Percentiles rank a stretch among this genome's conserved stretches.
Evolutionary conservation across 1,139 yeast species (phyloP).

Genomic region (Blastobotrys malaysiensis): DNA sequence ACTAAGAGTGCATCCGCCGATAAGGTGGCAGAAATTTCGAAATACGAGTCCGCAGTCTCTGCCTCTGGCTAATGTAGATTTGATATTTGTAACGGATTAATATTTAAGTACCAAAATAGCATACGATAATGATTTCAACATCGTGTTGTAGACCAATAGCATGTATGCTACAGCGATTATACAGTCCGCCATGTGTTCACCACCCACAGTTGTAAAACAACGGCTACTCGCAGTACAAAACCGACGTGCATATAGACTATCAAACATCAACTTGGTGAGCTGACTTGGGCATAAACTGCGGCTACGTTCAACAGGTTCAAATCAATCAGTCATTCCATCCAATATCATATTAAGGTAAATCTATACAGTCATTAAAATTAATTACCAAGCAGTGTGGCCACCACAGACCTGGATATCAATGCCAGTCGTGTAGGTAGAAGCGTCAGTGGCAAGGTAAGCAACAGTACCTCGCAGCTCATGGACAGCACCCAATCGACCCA

Average conservation of each 20-base stretch:
- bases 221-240: no score
- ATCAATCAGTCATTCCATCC: neutral
- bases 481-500: conserved; percentile 28
- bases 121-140: no score
- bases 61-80: neutral
- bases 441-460: conserved; percentile 64
- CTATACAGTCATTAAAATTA: neutral
- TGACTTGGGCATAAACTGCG: no score
- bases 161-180: no score
- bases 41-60: conserved; percentile 26
- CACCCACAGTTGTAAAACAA: no score
- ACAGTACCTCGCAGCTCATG: conserved; percentile 70
- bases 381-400: conserved; percentile 60
- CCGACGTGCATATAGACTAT: no score
- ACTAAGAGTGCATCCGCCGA: conserved; percentile 38
- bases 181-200: no score
- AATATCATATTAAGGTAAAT: neutral
- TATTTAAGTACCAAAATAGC: no score
- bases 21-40: conserved; percentile 37
- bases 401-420: conserved; percentile 75
- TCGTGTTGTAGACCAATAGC: no score
- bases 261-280: no score
- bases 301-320: neutral
- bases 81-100: neutral
- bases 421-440: conserved; percentile 76